A percentile compares a stretch with the other conserved stretches of the same genome.
phyloP scores from a whole-genome alignment of 345 rosid species.

The Heritiera fomes region DNA sequence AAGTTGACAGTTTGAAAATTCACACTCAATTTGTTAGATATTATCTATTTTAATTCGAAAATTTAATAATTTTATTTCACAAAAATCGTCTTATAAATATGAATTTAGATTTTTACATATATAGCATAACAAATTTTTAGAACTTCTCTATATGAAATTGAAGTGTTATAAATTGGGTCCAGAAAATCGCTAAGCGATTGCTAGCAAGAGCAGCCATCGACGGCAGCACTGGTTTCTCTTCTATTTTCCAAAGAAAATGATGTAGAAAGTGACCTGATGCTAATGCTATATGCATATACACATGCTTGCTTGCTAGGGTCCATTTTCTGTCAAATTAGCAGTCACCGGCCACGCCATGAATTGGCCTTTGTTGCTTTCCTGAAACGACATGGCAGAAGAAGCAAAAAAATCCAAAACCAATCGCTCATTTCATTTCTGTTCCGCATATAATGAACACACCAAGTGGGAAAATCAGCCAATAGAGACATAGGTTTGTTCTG shows the following conservation, averaged over 20 bases:
- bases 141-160: too few species aligned
- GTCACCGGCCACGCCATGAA: conserved; percentile 23
- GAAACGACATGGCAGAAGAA: neutral
- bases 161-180: too few species aligned
- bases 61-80: too few species aligned
- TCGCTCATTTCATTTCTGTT: conserved; percentile 16
- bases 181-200: neutral
- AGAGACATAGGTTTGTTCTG: neutral
- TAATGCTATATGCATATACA: neutral
- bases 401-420: conserved; percentile 4
- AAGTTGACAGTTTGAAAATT: too few species aligned
- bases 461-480: conserved; percentile 17
- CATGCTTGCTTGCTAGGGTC: neutral
- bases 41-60: too few species aligned
- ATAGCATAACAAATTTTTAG: too few species aligned
- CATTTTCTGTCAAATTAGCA: conserved; percentile 20
- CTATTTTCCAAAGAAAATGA: neutral
- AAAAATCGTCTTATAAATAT: too few species aligned
- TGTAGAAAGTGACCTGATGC: neutral
- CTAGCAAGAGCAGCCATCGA: neutral
- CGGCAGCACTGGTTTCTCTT: neutral
- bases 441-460: conserved; percentile 12
- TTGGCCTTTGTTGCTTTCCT: conserved; percentile 16
- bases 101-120: too few species aligned
- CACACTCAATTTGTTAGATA: too few species aligned